Base-by-base conservation (phyloP, 768 basidiomycete species). In the Xerocomus potaroensis region DNA sequence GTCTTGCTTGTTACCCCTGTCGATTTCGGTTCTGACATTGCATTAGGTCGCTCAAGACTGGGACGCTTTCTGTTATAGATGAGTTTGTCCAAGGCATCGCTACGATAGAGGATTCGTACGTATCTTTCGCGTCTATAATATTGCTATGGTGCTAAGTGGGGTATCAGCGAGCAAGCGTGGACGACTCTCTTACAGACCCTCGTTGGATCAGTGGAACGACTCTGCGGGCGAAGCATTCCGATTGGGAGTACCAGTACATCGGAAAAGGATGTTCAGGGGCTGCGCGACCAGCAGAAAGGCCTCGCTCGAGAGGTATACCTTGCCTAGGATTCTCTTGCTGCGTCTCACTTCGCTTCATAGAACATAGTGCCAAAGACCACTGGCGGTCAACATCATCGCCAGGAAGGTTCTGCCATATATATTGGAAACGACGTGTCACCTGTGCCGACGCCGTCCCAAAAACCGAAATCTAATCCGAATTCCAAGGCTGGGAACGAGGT, bases 151-250 rank as follows among this genome's bases (percentile, higher is more conserved):
- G 31, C 52, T 65, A 31, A 57, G 46, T 26, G 8, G 45, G 48
- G n/a, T 49, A 5, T 40, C 50, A 87, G 88, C 50, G 80, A 84
- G 48, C 77, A 79, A 22, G 75, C 72, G 45, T 90, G 87, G 88
- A 67, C 72, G 18, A 49, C 66, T 2, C 80, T 86, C 57, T 64
- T 89, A 53, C 79, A 79, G 45, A 69, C 69, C 3, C 84, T 88
- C 59, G 63, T 80, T 3, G 58, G 67, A 2, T 82, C 83, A 1
- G 77, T 88, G 6, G 74, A 83, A 58, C 73, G 77, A 50, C 76
- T 90, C 44, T 87, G 84, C 7, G 82, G 84, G 0, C 74, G 80
- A 59, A 73, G 74, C 41, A 64, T 86, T 16, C 73, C 81, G n/a
- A 72, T 83, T 3, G 74, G 70, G 39, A 61, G 72, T 14, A 66